Base-by-base conservation (phyloP, 2,329 filamentous ascomycete species). In the Lasiodiplodia sp. region DNA sequence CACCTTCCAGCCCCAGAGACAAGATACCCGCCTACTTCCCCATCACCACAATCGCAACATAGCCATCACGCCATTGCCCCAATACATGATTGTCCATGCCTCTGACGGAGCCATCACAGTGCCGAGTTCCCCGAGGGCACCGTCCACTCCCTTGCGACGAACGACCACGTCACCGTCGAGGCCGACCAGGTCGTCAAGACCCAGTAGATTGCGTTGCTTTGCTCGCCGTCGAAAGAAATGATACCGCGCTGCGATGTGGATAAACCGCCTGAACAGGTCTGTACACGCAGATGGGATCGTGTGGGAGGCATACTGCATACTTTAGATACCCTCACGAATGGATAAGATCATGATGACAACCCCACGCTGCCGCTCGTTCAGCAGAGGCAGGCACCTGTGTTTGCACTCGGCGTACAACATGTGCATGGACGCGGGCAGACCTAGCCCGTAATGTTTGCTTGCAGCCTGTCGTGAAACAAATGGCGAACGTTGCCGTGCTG, bases 101-200 rank as follows among this genome's bases (percentile, higher is more conserved):
- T 34, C 66, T 68, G 57, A 68, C 66, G 25, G 34, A 8, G 7
- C 44, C 57, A 55, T 58, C 14, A 25, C 70, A 97, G 94, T 63
- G 93, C 94, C 75, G 85, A 87, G 68, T 93, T 92, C 80, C 88
- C 89, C 34, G 85, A 89, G 14, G 92, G 91, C 77, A 82, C 86
- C 18, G 83, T 97, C 69, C 81, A 81, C 47, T 87, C 90, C 5
- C 86, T 97, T 69, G 83, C 89, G 74, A 84, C 82, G 69, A 87
- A 91, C 82, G 88, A 92, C 71, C 86, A 93, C 76, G 85, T 97
- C 78, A 86, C 93, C 55, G 91, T 97, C 69, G 95, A 98, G 86
- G 75, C 80, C 69, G 93, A 97, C 79, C 80, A 84, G 58, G 85
- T 87, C 74, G 88, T 96, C 70, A 89, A 73, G 75, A 96, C 87